Evolutionary conservation across 1,139 yeast species (phyloP).

Genomic region (Suhomyces chickasaworum): DNA sequence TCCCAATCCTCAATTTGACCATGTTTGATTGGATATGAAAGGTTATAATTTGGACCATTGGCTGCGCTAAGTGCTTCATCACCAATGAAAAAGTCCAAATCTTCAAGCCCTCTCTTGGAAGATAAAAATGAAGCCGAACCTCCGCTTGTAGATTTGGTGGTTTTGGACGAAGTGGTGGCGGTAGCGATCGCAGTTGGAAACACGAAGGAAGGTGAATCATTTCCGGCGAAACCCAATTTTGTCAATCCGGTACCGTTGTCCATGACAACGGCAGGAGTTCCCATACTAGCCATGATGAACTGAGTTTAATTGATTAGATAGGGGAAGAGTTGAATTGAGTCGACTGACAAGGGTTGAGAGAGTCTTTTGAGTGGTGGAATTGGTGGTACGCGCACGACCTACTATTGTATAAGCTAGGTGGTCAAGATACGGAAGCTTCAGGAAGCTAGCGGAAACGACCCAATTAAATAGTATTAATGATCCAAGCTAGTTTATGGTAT

Average conservation of each 20-base stretch:
- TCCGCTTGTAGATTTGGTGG: conserved; percentile 31
- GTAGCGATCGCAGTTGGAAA: conserved; percentile 98
- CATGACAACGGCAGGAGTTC: conserved; percentile 94
- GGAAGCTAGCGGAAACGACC: too few species aligned
- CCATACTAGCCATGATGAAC: conserved; percentile 56
- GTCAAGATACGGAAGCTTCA: too few species aligned
- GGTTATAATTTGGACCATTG: conserved; percentile 84
- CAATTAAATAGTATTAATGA: too few species aligned
- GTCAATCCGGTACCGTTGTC: conserved; percentile 98
- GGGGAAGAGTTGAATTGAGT: not conserved
- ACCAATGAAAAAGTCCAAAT: conserved; percentile 92
- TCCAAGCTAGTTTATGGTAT: too few species aligned
- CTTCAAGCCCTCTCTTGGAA: conserved; percentile 88
- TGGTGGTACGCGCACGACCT: conserved; percentile 6
- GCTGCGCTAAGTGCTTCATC: conserved; percentile 92
- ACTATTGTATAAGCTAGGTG: not conserved
- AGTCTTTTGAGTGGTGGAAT: not conserved
- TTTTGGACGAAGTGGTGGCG: conserved; percentile 49
- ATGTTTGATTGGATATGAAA: conserved; percentile 91
- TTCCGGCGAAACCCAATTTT: conserved; percentile 97
- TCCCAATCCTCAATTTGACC: conserved; percentile 99
- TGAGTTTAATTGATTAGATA: conserved; percentile 3
- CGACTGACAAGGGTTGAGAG: not conserved
- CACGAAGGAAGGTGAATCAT: conserved; percentile 95
- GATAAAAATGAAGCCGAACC: conserved; percentile 43